Evolutionary conservation across 176 grass and related monocot genomes (phyloP).

Genomic region (Cenchrus americanus): DNA sequence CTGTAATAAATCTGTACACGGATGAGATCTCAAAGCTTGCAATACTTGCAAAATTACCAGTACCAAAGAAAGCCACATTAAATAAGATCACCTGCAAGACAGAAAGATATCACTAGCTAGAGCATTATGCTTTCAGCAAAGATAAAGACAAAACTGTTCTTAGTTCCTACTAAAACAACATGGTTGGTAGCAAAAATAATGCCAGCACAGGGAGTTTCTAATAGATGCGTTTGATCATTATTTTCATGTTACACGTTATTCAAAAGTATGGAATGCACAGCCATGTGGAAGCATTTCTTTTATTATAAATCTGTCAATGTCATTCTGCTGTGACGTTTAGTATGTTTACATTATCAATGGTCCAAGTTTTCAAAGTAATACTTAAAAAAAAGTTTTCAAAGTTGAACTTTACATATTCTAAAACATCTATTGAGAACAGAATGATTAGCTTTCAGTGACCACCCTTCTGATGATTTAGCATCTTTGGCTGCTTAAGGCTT

Average conservation of each 20-base stretch:
- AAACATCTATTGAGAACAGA: background rate
- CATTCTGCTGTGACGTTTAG: background rate
- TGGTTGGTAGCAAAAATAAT: background rate
- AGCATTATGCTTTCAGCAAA: slow-evolving; percentile 34
- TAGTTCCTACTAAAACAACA: slow-evolving; percentile 17
- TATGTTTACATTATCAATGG: background rate
- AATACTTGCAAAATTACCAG: slow-evolving; percentile 99
- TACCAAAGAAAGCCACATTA: slow-evolving; percentile 98
- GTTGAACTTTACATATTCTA: background rate
- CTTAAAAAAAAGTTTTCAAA: background rate
- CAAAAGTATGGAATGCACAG: slow-evolving; percentile 16
- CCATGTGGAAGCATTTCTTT: slow-evolving; percentile 1
- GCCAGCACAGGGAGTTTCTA: background rate
- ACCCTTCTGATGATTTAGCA: slow-evolving; percentile 25
- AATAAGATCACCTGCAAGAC: slow-evolving; percentile 82
- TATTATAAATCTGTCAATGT: background rate
- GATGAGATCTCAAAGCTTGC: slow-evolving; percentile 99
- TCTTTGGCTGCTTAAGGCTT: slow-evolving; percentile 18
- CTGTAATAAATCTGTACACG: slow-evolving; percentile 96
- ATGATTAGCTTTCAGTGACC: slow-evolving; percentile 16
- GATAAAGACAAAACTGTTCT: background rate
- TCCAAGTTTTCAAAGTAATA: slow-evolving; percentile 1
- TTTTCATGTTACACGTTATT: background rate
- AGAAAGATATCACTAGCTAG: slow-evolving; percentile 29
- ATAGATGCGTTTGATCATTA: slow-evolving; percentile 3